Conservation (phyloP, 495 filamentous ascomycete genomes). For the Astrothelium macrocarpum region DNA sequence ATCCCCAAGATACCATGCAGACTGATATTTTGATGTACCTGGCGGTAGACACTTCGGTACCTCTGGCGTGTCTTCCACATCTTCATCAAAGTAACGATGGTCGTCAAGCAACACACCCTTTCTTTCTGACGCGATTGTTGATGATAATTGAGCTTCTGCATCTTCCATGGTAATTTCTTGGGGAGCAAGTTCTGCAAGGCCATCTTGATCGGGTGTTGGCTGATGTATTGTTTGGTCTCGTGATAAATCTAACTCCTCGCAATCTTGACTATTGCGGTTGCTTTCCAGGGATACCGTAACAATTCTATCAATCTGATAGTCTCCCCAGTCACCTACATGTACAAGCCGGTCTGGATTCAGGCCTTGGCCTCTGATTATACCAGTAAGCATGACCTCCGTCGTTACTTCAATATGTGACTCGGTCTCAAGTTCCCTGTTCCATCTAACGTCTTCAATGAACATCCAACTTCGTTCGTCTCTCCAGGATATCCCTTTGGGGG, state of each 20-base stretch:
- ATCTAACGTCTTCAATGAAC: slow-evolving; percentile 72
- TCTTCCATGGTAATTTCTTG: slow-evolving; percentile 71
- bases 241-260: slow-evolving; percentile 57
- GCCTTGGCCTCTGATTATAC: slow-evolving; percentile 75
- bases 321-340: slow-evolving; percentile 88
- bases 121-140: slow-evolving; percentile 47
- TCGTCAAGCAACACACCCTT: slow-evolving; percentile 88
- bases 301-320: slow-evolving; percentile 88
- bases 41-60: slow-evolving; percentile 69
- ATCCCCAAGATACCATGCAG: slow-evolving; percentile 85
- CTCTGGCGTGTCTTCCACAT: slow-evolving; percentile 54
- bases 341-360: slow-evolving; percentile 83
- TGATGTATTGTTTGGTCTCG: slow-evolving; percentile 49
- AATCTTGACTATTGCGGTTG: slow-evolving; percentile 48
- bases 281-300: slow-evolving; percentile 55
- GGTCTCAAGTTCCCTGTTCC: slow-evolving; percentile 42
- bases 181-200: slow-evolving; percentile 72
- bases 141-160: slow-evolving; percentile 44
- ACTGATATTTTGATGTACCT: slow-evolving; percentile 88
- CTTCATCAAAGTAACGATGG: slow-evolving; percentile 96
- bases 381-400: slow-evolving; percentile 63
- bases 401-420: slow-evolving; percentile 26
- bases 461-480: slow-evolving; percentile 92
- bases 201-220: slow-evolving; percentile 70
- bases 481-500: slow-evolving; percentile 87